Evolutionary conservation across 768 basidiomycete genomes (phyloP), one percentile per base, ranked within the genome.

Genomic region (Pleurotus tuber-regium): DNA sequence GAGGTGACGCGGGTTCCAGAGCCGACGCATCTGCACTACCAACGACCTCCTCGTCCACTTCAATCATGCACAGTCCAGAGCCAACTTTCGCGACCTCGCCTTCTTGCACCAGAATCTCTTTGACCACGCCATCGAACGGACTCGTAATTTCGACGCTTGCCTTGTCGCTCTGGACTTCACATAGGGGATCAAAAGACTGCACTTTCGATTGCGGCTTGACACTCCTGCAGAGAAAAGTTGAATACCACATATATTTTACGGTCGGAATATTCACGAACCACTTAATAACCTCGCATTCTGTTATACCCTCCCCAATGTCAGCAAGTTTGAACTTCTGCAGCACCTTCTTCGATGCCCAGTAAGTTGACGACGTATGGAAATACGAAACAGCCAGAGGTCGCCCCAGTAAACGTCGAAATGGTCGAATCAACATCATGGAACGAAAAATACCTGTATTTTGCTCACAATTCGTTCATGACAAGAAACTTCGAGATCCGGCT

Each of bases 131-230:
- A 35, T 92, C 86, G 60, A 78, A 92, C 1, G 92, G 92, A 51
- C 86, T 87, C 2, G 92, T 94, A 50, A 95, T 92, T 66, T 94
- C 92, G 21, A 94, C 91, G 66, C 83, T 87, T 1, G 90, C 91
- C 66, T 93, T 93, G 78, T 93, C 91, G 55, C 85, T 87, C 69
- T 92, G 90, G 2, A 93, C 90, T 55, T 93, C 91, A 61, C 89
- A 91, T 4, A 92, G 71, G 7, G 76, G 71, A 42, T 89, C 87
- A 59, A 94, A 94, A 10, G 79, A 74, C 50, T 79, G 72, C 0
- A 94, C 68, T 0, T 61, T 58, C 12, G 74, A 66, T 10, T 66
- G 61, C 1, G 81, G 77, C 57, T 81, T 73, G 43, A 91, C 78
- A 48, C 69, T 82, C 91, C 90, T 92, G n/a, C 19, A 56, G 16